Conservation (phyloP, 345 rosid genomes). For the Corchorus capsularis region DNA sequence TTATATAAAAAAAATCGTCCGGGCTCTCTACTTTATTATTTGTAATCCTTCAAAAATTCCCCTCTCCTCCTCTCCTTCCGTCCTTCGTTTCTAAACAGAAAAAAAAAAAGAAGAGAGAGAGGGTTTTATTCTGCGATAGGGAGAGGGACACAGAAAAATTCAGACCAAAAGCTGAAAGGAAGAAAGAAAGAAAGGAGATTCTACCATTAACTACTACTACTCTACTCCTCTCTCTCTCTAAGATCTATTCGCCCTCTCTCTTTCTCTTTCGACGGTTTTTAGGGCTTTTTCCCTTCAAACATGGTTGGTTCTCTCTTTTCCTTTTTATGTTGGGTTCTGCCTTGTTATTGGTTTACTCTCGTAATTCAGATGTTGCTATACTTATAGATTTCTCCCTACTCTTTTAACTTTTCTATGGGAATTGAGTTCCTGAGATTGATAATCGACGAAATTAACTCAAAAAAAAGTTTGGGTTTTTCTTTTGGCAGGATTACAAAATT, state of each 20-base stretch:
- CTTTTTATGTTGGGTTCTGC: neutral
- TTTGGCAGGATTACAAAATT: neutral
- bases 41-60: too few relatives aligned
- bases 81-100: neutral
- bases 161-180: neutral
- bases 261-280: neutral
- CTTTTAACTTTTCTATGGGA: too few relatives aligned
- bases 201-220: neutral
- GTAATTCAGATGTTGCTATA: neutral
- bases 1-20: too few relatives aligned
- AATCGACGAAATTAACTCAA: neutral
- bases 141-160: neutral
- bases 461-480: neutral
- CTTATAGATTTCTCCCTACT: too few relatives aligned
- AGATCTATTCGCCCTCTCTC: neutral
- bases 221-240: neutral
- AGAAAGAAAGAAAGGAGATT: too few relatives aligned
- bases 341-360: neutral
- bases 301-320: neutral
- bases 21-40: too few relatives aligned
- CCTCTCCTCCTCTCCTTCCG: neutral
- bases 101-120: neutral
- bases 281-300: slow-evolving; percentile 13
- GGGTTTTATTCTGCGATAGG: too few relatives aligned
- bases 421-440: neutral